Percentiles rank a stretch among this genome's conserved stretches.
These are phyloP conservation scores for Euphorbia tirucalli DNA, from an alignment of 345 rosid species.

Conservation along the genomic window DNA sequence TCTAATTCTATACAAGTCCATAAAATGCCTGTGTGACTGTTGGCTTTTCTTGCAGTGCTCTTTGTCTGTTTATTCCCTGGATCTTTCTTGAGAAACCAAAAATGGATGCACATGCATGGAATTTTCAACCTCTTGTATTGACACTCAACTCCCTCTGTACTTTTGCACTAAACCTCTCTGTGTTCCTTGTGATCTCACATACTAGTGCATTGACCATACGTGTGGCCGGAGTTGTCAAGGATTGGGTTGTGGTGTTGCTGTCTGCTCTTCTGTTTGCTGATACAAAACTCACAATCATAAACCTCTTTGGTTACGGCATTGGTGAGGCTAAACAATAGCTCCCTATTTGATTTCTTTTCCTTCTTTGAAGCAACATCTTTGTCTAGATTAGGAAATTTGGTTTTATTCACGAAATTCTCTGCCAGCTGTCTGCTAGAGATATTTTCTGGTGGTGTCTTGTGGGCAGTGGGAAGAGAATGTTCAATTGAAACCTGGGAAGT, in stretches of 20 bases:
- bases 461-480: neutral
- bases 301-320: constrained; percentile 81
- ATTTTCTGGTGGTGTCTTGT: neutral
- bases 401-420: neutral
- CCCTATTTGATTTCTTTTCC: neutral
- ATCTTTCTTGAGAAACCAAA: constrained; percentile 87
- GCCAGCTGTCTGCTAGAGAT: neutral
- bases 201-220: constrained; percentile 98
- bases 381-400: neutral
- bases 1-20: neutral
- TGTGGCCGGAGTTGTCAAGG: constrained; percentile 98
- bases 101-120: constrained; percentile 81
- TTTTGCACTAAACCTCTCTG: constrained; percentile 95
- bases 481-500: neutral
- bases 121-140: constrained; percentile 60
- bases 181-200: constrained; percentile 91
- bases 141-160: constrained; percentile 84
- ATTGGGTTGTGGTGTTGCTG: constrained; percentile 93
- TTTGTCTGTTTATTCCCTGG: constrained; percentile 91
- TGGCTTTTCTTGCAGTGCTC: constrained; percentile 53
- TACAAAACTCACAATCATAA: constrained; percentile 81
- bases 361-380: neutral
- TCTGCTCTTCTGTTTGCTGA: constrained; percentile 92
- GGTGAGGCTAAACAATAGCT: constrained; percentile 42
- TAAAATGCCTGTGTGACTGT: constrained; percentile 8